Base-by-base conservation (phyloP, 2,329 filamentous ascomycete species). In the Trichoderma citrinoviride region DNA sequence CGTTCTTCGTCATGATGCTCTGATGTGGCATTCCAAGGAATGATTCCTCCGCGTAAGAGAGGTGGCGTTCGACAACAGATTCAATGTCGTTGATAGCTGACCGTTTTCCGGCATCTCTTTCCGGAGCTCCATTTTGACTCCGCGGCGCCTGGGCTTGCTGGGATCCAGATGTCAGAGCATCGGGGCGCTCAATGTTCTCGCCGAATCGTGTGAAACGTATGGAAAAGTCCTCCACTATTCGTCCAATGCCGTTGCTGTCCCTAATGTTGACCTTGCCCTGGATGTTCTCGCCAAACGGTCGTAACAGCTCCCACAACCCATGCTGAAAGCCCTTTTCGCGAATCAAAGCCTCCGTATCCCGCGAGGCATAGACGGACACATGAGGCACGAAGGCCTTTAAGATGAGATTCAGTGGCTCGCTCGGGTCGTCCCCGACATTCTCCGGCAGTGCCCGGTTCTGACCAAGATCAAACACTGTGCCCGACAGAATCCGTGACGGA, bases 221-320 rank as follows among this genome's bases (percentile, higher is more conserved):
- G 1, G 92, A 90, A 77, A 93, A 99, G 75, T 98, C 93, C 63
- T 97, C 94, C 80, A 90, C 94, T 44, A 87, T 85, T 73, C 87
- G 87, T 74, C 92, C 93, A 49, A 89, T 86, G 8, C 95, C 94
- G 70, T 91, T 88, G 73, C 93, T 97, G 77, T 99, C 95, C 71
- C 95, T 83, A 63, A 98, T 89, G 3, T 91, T 91, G 58, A 99
- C 90, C 73, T 95, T 96, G 33, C 95, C 95, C 56, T 90, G 86
- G 0, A 98, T 85, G 17, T 84, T 86, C 77, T 99, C 95, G 33
- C 95, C 95, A 79, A 96, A 99, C 0, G 95, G 94, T 57, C 94
- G 84, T 64, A 99, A 79, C 25, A 99, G 80, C 76, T 96, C 91
- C 81, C 93, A 89, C 55, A 99, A 82, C 0, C 94, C 93, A 50